These are phyloP conservation scores for Pachyrhizus erosus DNA, from an alignment of 306 rosid species.

Conservation along the genomic window DNA sequence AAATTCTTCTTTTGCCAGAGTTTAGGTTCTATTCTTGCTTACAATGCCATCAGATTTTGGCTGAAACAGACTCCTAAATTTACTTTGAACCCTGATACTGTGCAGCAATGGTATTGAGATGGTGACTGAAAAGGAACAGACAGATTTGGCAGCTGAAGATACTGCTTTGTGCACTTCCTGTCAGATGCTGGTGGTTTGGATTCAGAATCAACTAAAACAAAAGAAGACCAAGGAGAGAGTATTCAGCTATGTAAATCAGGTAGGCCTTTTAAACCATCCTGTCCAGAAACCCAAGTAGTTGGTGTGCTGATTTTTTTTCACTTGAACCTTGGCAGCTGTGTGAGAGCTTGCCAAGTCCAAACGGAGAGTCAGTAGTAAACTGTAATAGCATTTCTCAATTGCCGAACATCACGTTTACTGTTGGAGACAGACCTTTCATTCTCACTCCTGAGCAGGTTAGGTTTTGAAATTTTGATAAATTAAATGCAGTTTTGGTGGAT, in stretches of 20 bases:
- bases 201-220: conserved; percentile 74
- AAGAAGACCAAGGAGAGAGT: conserved; percentile 66
- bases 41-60: conserved; percentile 8
- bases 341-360: conserved; percentile 82
- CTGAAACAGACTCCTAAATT: conserved; percentile 32
- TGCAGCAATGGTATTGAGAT: conserved; percentile 72
- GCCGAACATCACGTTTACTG: conserved; percentile 80
- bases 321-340: conserved; percentile 62
- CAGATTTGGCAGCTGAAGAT: conserved; percentile 46
- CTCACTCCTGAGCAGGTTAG: conserved; percentile 87
- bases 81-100: conserved; percentile 4
- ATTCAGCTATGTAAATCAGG: conserved; percentile 69
- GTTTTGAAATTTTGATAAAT: conserved; percentile 21
- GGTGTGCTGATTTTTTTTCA: conserved; percentile 13
- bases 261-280: conserved; percentile 36
- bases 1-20: conserved; percentile 1
- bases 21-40: conserved; percentile 21
- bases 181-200: conserved; percentile 81
- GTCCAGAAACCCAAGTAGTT: conserved; percentile 12
- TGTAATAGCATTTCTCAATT: conserved; percentile 64
- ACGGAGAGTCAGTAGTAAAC: conserved; percentile 67
- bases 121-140: conserved; percentile 63
- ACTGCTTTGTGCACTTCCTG: conserved; percentile 68
- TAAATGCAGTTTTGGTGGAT: neutral
- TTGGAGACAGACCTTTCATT: conserved; percentile 60